Base-by-base conservation (phyloP, 2,329 filamentous ascomycete genomes). In the Annulohypoxylon truncatum region DNA sequence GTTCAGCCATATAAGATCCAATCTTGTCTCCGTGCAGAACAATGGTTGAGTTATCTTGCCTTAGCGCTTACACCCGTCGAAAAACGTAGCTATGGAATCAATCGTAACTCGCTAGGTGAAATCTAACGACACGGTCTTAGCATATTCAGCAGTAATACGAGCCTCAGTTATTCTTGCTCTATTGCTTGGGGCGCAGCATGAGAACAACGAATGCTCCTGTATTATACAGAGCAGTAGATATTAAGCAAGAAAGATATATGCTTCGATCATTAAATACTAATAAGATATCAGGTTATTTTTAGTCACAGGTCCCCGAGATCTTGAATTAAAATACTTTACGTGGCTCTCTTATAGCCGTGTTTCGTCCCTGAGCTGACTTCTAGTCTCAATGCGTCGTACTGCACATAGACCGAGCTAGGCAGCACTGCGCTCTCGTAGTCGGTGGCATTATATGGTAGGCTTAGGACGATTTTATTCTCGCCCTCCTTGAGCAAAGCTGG, bases 331-430 rank as follows among this genome's bases (percentile, higher is more conserved):
- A 15, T 31, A 40, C 10, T 48, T 60, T 66, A 69, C 63, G 63
- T 69, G 60, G 63, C 50, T 50, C 55, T 64, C 48, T 53, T 48
- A 38, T 50, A 48, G 13, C 63, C 59, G 12, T 22, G 48, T 35
- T 54, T 56, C 51, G 46, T 61, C 28, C 15, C 47, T 8, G 46
- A 70, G 42, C 67, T 58, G 9, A 90, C 73, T 72, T 90, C 88
- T 48, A 90, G 71, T 53, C 88, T 80, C 73, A 90, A 71, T 1
- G 89, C 88, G 77, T 90, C 88, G 68, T 91, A 90, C 78, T 90
- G 87, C 4, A 90, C 83, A 75, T 90, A 90, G 0, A 88, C 80
- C 0, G 82, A 82, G 44, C 78, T 77, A 0, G 87, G 82, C 60
- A 90, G 69, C 7, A 89, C 53, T 0, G 88, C 87, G 28, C 82